Conservation (phyloP, 176 grass and related monocot genomes). For the Dendrocalamus sinicus region DNA sequence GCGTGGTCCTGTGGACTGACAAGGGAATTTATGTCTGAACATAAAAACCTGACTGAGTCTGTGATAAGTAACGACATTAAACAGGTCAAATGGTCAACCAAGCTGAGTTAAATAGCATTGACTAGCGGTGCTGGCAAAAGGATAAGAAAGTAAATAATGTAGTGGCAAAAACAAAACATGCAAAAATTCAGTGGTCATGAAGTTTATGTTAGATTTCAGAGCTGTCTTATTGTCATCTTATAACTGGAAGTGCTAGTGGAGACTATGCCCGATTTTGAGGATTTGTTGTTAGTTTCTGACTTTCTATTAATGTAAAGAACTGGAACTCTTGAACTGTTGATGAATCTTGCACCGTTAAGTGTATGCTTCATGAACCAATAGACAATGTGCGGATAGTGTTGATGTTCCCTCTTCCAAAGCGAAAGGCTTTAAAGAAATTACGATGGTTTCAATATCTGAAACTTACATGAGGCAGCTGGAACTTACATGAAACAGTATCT, state of each 20-base stretch:
- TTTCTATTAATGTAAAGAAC: constrained; percentile 9
- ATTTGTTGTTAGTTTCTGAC: background rate
- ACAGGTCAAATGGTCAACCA: background rate
- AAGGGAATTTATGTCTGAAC: constrained; percentile 4
- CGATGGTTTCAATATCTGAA: background rate
- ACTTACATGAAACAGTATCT: constrained; percentile 9
- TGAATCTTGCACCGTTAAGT: constrained; percentile 23
- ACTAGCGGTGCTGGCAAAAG: background rate
- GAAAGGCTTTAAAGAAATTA: constrained; percentile 1
- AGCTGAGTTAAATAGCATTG: constrained; percentile 17
- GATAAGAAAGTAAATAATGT: constrained; percentile 9
- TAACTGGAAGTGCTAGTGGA: background rate
- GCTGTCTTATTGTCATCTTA: background rate
- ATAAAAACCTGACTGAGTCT: background rate
- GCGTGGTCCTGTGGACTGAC: background rate
- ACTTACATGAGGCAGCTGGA: background rate
- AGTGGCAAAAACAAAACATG: background rate
- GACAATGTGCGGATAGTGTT: background rate
- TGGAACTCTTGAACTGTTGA: background rate
- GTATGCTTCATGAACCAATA: constrained; percentile 19
- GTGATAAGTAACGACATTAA: background rate
- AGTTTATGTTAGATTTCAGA: background rate
- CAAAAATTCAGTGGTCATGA: background rate
- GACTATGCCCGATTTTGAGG: background rate
- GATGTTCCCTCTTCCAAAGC: background rate